Evolutionary conservation across 2,329 filamentous ascomycete species (phyloP).

Genomic region (Sordariomycetes sp.): DNA sequence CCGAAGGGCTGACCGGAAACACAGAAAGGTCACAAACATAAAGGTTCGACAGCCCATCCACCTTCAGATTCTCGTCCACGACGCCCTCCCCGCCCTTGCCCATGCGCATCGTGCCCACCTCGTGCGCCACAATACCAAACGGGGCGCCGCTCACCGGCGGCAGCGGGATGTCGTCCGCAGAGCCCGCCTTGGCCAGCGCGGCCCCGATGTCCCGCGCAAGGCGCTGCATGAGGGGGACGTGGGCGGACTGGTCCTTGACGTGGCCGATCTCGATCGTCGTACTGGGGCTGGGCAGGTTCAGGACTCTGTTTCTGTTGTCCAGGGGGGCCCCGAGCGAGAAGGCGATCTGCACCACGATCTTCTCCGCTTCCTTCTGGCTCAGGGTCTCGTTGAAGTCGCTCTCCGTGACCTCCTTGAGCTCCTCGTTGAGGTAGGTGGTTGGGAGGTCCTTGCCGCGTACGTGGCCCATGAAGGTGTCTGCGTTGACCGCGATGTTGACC

Average conservation of each 20-base stretch:
- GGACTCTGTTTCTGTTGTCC: constrained; percentile 2
- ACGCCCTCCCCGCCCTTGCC: constrained; percentile 1
- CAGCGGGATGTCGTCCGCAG: neutral
- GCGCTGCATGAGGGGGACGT: neutral
- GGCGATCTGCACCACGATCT: constrained; percentile 2
- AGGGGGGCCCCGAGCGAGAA: neutral
- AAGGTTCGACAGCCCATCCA: neutral
- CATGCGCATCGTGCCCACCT: constrained; percentile 4
- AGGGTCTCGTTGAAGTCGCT: constrained; percentile 2
- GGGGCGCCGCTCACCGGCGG: neutral
- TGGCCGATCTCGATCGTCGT: constrained; percentile 1
- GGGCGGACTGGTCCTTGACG: neutral
- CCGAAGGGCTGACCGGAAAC: constrained; percentile 1
- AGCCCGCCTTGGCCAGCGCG: neutral
- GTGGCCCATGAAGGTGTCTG: constrained; percentile 2
- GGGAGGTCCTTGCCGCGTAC: neutral
- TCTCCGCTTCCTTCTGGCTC: neutral
- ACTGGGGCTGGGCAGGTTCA: constrained; percentile 1
- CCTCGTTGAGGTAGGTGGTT: neutral
- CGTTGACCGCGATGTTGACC: constrained; percentile 3
- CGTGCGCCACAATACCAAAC: constrained; percentile 1
- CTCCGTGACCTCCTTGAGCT: neutral
- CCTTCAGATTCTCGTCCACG: constrained; percentile 1
- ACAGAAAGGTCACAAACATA: constrained; percentile 4
- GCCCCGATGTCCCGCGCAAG: constrained; percentile 1